Evolutionary conservation across 306 rosid species (phyloP).

Genomic region (cucumber (Cucumis sativus)): DNA sequence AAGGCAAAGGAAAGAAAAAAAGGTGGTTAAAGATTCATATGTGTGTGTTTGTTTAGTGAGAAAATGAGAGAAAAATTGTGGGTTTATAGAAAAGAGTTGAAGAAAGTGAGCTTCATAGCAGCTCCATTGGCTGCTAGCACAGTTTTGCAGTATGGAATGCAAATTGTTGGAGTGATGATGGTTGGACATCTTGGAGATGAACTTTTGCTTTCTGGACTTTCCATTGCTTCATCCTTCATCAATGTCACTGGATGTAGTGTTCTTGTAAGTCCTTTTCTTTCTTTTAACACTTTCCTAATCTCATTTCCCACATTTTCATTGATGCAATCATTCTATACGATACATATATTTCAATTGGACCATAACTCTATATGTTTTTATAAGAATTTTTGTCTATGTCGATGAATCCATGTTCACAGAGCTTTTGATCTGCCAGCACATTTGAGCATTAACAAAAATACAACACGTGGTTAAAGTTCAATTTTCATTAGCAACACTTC

Average conservation of each 20-base stretch:
- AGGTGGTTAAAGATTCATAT: neutral
- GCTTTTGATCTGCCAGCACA: too few relatives aligned
- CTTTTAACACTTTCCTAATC: neutral
- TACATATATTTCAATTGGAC: too few relatives aligned
- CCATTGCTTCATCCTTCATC: slow-evolving; percentile 11
- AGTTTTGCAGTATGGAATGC: slow-evolving; percentile 4
- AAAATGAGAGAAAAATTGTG: slow-evolving; percentile 5
- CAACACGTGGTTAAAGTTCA: too few relatives aligned
- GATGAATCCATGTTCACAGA: too few relatives aligned
- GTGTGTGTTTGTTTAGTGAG: neutral
- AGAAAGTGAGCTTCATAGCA: slow-evolving; percentile 11
- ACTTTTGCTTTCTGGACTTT: slow-evolving; percentile 13
- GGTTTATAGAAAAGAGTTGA: slow-evolving; percentile 2
- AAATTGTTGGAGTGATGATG: slow-evolving; percentile 7
- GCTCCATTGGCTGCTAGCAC: slow-evolving; percentile 14
- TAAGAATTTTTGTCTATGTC: too few relatives aligned
- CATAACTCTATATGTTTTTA: too few relatives aligned
- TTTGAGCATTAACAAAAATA: too few relatives aligned
- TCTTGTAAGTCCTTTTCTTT: slow-evolving; percentile 5
- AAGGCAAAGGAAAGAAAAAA: too few relatives aligned
- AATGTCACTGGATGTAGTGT: slow-evolving; percentile 18
- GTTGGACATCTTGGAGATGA: slow-evolving; percentile 16
- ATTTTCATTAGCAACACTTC: too few relatives aligned
- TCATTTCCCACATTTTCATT: neutral
- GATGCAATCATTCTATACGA: neutral